Conservation (phyloP, 164 flowering plant species). For the Vitis rupestris region DNA sequence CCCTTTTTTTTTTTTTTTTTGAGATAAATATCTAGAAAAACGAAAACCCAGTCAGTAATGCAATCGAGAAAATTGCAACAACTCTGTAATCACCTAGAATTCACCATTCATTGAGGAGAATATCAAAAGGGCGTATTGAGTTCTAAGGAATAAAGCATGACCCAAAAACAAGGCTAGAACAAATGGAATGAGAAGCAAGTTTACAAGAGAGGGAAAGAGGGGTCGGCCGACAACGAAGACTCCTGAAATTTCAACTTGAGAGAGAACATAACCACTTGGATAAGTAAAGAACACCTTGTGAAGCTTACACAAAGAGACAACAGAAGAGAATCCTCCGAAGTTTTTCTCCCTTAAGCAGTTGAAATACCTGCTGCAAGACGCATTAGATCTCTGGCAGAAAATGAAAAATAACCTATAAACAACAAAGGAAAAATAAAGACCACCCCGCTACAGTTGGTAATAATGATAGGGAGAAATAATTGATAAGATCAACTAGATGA, state of each 20-base stretch:
- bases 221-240: neutral
- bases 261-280: constrained; percentile 1
- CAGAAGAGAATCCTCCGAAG: neutral
- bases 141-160: neutral
- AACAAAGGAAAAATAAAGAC: constrained; percentile 6
- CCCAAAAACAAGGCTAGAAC: neutral
- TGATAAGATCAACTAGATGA: constrained; percentile 11
- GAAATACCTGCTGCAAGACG: constrained; percentile 16
- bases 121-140: neutral
- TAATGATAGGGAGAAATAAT: constrained; percentile 1
- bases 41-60: no score
- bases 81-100: no score
- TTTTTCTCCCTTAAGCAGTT: constrained; percentile 7
- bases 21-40: no score
- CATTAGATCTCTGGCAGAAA: constrained; percentile 10
- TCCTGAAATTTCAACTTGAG: neutral
- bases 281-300: neutral
- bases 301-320: constrained; percentile 5
- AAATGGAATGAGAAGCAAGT: neutral
- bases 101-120: no score
- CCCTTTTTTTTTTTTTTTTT: no score
- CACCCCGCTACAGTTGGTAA: constrained; percentile 3
- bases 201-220: no score
- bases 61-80: no score
- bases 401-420: neutral